phyloP scores from a whole-genome alignment of 140 eudicot genomes.

The Oenanthe javanica region DNA sequence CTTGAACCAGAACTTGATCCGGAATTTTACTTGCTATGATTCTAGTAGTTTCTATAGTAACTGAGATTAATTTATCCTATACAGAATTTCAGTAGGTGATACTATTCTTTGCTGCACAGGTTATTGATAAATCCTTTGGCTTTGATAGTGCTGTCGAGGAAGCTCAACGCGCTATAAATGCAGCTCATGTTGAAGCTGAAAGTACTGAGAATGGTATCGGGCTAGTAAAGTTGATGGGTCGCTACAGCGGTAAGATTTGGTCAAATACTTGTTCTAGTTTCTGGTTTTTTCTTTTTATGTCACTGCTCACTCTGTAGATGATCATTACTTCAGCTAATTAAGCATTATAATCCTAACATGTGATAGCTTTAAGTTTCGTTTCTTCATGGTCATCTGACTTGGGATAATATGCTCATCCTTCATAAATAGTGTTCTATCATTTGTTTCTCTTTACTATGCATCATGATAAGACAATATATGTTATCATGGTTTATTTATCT shows the following conservation, averaged over 20 bases:
- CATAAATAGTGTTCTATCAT: too few species aligned
- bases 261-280: not conserved
- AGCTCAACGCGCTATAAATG: slow-evolving; percentile 95
- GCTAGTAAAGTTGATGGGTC: slow-evolving; percentile 95
- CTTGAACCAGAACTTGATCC: not conserved
- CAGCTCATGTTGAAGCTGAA: slow-evolving; percentile 93
- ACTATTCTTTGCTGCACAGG: slow-evolving; percentile 27
- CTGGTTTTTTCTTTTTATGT: too few species aligned
- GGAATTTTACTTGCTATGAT: slow-evolving; percentile 7
- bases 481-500: too few species aligned
- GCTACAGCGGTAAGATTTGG: slow-evolving; percentile 64
- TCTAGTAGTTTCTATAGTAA: not conserved
- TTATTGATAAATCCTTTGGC: slow-evolving; percentile 90
- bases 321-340: too few species aligned
- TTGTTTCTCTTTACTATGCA: too few species aligned
- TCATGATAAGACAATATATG: too few species aligned
- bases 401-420: too few species aligned
- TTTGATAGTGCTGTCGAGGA: slow-evolving; percentile 98
- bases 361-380: too few species aligned
- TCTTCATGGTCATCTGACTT: not conserved
- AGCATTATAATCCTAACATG: too few species aligned
- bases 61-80: not conserved
- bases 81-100: not conserved
- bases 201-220: slow-evolving; percentile 90
- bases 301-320: too few species aligned